Evolutionary conservation across 179 eudicot species (phyloP).

Genomic region (Vitellaria paradoxa): DNA sequence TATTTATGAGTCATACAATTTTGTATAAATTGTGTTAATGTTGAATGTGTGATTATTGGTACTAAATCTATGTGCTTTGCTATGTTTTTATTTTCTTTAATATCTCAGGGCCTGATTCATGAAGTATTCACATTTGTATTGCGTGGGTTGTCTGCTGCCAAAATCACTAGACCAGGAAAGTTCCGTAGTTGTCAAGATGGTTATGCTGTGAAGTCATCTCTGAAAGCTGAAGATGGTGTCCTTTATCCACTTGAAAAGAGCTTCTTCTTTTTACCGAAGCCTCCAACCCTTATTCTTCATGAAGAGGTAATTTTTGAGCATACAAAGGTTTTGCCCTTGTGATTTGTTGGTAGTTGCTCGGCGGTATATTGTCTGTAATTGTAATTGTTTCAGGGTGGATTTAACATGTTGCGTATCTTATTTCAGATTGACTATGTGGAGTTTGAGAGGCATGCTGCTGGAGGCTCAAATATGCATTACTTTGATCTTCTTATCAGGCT

Average conservation of each 20-base stretch:
- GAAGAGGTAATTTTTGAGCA: constrained; percentile 60
- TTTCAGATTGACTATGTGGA: constrained; percentile 87
- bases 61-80: background rate
- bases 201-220: constrained; percentile 90
- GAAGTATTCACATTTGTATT: constrained; percentile 85
- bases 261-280: constrained; percentile 96
- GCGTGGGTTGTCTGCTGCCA: constrained; percentile 91
- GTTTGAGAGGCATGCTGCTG: constrained; percentile 95
- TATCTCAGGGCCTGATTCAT: constrained; percentile 80
- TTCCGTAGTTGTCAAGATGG: constrained; percentile 96
- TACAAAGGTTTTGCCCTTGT: background rate
- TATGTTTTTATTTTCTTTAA: background rate
- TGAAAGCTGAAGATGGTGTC: constrained; percentile 98
- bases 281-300: constrained; percentile 95
- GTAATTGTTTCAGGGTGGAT: background rate
- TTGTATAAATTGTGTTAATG: too few relatives aligned
- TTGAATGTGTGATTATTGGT: background rate
- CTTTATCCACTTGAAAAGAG: constrained; percentile 96
- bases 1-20: background rate
- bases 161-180: constrained; percentile 93
- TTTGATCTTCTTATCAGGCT: constrained; percentile 86
- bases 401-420: constrained; percentile 9
- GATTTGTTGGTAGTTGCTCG: background rate
- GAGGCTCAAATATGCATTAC: constrained; percentile 96
- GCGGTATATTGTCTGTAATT: background rate